phyloP scores from a whole-genome alignment of 176 grass and related monocot species.

The Bothriochloa decipiens region DNA sequence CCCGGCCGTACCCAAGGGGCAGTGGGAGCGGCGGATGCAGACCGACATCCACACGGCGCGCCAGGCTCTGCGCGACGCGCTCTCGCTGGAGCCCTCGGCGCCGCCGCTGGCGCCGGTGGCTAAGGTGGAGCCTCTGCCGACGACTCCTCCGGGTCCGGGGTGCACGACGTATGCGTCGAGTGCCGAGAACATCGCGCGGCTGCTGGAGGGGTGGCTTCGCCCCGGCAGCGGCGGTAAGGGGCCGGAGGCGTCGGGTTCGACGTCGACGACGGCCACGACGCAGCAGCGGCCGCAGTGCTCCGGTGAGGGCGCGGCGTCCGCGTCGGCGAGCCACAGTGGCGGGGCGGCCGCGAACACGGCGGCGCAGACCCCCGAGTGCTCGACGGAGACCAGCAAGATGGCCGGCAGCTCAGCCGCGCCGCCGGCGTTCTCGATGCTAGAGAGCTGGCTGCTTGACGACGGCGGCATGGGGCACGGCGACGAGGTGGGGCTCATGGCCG shows the following conservation, averaged over 20 bases:
- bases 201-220: constrained; percentile 82
- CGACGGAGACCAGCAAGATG: constrained; percentile 63
- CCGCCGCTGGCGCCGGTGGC: background rate
- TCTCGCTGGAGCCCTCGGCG: constrained; percentile 59
- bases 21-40: constrained; percentile 90
- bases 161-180: constrained; percentile 78
- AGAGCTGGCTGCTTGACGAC: constrained; percentile 94
- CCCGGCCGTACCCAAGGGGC: constrained; percentile 61
- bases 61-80: constrained; percentile 81
- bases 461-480: constrained; percentile 62
- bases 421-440: constrained; percentile 70
- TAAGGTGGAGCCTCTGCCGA: constrained; percentile 1
- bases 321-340: constrained; percentile 56
- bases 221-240: constrained; percentile 37
- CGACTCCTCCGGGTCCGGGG: constrained; percentile 29
- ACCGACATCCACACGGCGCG: constrained; percentile 93
- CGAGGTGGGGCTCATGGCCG: constrained; percentile 60
- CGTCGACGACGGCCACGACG: constrained; percentile 53
- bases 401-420: constrained; percentile 32
- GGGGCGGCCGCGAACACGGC: constrained; percentile 11
- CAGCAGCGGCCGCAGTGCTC: constrained; percentile 46
- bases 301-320: constrained; percentile 53
- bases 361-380: constrained; percentile 51
- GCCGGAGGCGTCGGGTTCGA: constrained; percentile 49
- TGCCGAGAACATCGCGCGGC: constrained; percentile 85